Conservation (phyloP, 257 asterid species). For the Jacaranda copaia region DNA sequence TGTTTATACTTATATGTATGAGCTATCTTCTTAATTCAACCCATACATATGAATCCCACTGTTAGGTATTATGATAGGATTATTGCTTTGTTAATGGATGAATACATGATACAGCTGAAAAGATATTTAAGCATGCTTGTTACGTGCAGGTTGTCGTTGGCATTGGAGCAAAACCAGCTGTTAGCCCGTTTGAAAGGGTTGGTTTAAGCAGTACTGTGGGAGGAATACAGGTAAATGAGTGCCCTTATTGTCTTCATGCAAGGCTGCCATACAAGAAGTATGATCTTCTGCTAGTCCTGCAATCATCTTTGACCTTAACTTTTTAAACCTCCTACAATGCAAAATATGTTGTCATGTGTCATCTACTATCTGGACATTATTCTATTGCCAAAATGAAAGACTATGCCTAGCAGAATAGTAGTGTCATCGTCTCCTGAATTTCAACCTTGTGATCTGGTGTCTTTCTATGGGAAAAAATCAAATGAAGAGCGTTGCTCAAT, state of each 20-base stretch:
- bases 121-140: slow-evolving; percentile 28
- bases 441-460: slow-evolving; percentile 12
- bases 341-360: background rate
- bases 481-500: background rate
- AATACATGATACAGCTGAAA: slow-evolving; percentile 26
- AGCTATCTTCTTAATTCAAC: background rate
- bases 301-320: slow-evolving; percentile 7
- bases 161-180: slow-evolving; percentile 92
- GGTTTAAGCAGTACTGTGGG: slow-evolving; percentile 79
- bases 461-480: background rate
- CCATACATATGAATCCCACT: slow-evolving; percentile 5
- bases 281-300: slow-evolving; percentile 27
- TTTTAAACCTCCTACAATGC: background rate
- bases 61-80: background rate
- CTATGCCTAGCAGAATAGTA: slow-evolving; percentile 9
- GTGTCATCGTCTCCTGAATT: slow-evolving; percentile 1
- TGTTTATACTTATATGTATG: background rate
- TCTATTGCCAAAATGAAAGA: background rate
- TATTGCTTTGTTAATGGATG: slow-evolving; percentile 20
- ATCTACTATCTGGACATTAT: slow-evolving; percentile 12
- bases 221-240: slow-evolving; percentile 74
- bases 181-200: slow-evolving; percentile 78
- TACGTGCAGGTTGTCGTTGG: slow-evolving; percentile 83
- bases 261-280: background rate
- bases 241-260: slow-evolving; percentile 15